Percentiles rank a stretch among this genome's conserved stretches.
Conservation (phyloP, 164 flowering plant genomes). For the Annona squamosa region DNA sequence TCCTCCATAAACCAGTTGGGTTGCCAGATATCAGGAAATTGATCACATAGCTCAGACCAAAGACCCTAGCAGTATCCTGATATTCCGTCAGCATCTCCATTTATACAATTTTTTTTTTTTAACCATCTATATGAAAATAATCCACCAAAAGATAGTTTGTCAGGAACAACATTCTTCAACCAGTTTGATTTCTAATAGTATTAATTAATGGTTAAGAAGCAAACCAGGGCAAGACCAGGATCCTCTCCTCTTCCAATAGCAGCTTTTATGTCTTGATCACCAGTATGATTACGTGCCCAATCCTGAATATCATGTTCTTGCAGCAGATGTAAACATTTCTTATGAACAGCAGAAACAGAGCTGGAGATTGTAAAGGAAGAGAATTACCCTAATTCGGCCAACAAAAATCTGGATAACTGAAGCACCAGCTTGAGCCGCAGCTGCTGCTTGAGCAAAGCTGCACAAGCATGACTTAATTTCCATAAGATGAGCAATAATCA, state of each 20-base stretch:
- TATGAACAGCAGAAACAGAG: neutral
- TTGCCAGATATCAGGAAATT: too few relatives aligned
- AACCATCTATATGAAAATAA: too few relatives aligned
- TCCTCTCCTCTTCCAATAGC: slow-evolving; percentile 83
- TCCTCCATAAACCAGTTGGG: too few relatives aligned
- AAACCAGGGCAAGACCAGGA: slow-evolving; percentile 94
- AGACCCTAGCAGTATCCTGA: too few relatives aligned
- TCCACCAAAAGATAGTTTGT: neutral
- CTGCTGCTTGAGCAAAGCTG: slow-evolving; percentile 99
- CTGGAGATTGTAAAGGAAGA: neutral
- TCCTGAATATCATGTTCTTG: slow-evolving; percentile 44
- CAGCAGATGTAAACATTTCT: neutral
- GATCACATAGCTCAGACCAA: too few relatives aligned
- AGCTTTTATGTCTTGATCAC: slow-evolving; percentile 85
- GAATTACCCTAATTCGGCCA: slow-evolving; percentile 79
- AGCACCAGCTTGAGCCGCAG: slow-evolving; percentile 99
- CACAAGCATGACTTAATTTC: slow-evolving; percentile 19
- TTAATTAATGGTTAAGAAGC: slow-evolving; percentile 14
- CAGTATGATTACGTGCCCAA: slow-evolving; percentile 93
- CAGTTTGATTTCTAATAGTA: neutral
- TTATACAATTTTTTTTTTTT: too few relatives aligned
- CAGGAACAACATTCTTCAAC: neutral
- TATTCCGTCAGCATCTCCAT: too few relatives aligned
- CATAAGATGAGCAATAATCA: slow-evolving; percentile 2
- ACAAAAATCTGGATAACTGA: slow-evolving; percentile 98